Evolutionary conservation across 345 rosid genomes (phyloP).

Genomic region (Camelina laxa): DNA sequence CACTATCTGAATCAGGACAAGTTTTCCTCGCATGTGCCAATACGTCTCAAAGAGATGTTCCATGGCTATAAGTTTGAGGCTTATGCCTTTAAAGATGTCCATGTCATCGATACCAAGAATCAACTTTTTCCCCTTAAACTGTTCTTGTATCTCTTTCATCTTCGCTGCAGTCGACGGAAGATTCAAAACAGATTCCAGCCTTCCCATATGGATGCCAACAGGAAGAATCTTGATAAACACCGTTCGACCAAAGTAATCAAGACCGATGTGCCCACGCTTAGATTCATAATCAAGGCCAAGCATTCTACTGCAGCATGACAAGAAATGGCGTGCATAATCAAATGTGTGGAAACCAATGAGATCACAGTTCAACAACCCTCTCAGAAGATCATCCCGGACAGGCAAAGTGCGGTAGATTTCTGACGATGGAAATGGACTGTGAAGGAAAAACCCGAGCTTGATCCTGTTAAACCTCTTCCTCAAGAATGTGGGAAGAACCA

Average conservation of each 20-base stretch:
- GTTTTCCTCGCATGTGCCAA: constrained; percentile 60
- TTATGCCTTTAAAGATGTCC: constrained; percentile 88
- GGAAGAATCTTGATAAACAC: constrained; percentile 77
- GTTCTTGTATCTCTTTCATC: constrained; percentile 62
- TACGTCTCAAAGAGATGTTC: constrained; percentile 69
- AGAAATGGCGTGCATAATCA: constrained; percentile 79
- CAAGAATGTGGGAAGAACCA: constrained; percentile 85
- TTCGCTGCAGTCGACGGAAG: constrained; percentile 63
- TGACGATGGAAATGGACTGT: constrained; percentile 82
- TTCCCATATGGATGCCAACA: constrained; percentile 76
- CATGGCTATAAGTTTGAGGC: constrained; percentile 71
- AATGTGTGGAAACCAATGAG: constrained; percentile 83
- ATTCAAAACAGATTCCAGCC: constrained; percentile 70
- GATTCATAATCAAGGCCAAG: constrained; percentile 86
- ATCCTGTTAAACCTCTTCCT: constrained; percentile 69
- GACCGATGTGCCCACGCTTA: constrained; percentile 83
- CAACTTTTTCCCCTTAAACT: constrained; percentile 63
- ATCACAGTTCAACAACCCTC: constrained; percentile 77
- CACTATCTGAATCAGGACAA: constrained; percentile 77
- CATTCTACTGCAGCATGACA: constrained; percentile 88
- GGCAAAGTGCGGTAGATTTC: constrained; percentile 79
- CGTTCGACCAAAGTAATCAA: constrained; percentile 83
- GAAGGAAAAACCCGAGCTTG: constrained; percentile 84
- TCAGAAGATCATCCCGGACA: constrained; percentile 70
- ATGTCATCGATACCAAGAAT: constrained; percentile 83